Evolutionary conservation across 257 asterid species (phyloP), one percentile per base, ranked within the genome.

Genomic region (Scutellaria galericulata): DNA sequence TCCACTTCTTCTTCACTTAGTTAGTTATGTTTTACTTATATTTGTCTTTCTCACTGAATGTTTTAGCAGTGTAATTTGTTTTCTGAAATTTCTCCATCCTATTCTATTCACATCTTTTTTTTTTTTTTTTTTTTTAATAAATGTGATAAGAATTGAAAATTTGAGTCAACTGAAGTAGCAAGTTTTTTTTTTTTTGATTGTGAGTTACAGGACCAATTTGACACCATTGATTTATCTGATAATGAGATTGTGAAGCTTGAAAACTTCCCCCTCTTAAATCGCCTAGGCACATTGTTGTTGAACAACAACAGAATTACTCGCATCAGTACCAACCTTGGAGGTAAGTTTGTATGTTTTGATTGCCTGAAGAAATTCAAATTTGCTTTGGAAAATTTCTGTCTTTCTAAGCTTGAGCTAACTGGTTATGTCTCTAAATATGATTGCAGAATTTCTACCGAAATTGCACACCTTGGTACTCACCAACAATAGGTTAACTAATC

Each of bases 241-340:
- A 95, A 95, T 77, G 99, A 95, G 90, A 95, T 95, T 74, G 99
- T 95, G 72, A 95, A 95, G 90, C 96, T 95, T 2, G 99, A 95
- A 77, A 92, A 92, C 83, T 92, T 92, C 71, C 96, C 97, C 1
- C 18, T 61, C 72, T 77, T 95, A 48, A 90, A 80, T 77, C 92
- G 99, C n/a, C 84, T 95, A 0, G 99, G 99, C 7, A 92, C 98
- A 41, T 65, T 92, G 85, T 80, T 95, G 79, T 15, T 95, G 88
- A 95, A 95, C 89, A 95, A 86, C 80, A 92, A 95, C 73, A 89
- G 99, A 66, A 90, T 92, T 75, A 95, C 99, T 50, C 97, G 99
- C n/a, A 92, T 95, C 78, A 92, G 81, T 78, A 89, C 97, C 74
- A 89, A 87, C 63, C 78, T 92, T 39, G 96, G 99, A 92, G 99